phyloP scores from a whole-genome alignment of 1,284 basidiomycete genomes.

The Somion occarium region DNA sequence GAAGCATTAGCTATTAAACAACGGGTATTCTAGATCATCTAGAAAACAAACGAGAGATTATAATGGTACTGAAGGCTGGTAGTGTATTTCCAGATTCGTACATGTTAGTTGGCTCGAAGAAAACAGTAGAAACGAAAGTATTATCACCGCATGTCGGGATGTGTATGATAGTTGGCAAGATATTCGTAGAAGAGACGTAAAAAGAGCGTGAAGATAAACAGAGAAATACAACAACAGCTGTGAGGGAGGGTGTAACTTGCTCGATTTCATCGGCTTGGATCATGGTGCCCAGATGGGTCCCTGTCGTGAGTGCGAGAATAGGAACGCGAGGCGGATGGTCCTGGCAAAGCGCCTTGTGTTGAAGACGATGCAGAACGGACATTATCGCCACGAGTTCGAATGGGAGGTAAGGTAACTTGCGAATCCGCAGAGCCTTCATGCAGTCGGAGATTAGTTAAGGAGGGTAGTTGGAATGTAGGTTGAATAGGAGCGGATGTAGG shows the following conservation, averaged over 20 bases:
- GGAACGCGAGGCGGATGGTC: slow-evolving; percentile 3
- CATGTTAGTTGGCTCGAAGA: neutral
- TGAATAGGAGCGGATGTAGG: slow-evolving; percentile 2
- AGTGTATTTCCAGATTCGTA: neutral
- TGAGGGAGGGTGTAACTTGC: slow-evolving; percentile 1
- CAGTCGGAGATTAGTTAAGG: slow-evolving; percentile 1
- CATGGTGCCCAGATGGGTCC: slow-evolving; percentile 5
- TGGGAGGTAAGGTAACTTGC: slow-evolving; percentile 5
- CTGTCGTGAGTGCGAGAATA: slow-evolving; percentile 2
- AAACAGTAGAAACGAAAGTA: slow-evolving; percentile 1
- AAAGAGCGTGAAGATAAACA: slow-evolving; percentile 1
- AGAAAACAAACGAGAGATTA: slow-evolving; percentile 1
- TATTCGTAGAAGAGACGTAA: slow-evolving; percentile 4
- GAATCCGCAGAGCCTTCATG: slow-evolving; percentile 5
- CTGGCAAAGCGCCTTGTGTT: neutral
- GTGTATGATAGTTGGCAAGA: neutral
- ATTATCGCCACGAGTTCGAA: slow-evolving; percentile 6
- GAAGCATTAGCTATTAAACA: slow-evolving; percentile 1
- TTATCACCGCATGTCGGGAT: slow-evolving; percentile 1
- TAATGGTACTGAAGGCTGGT: slow-evolving; percentile 3
- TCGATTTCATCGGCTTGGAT: slow-evolving; percentile 3
- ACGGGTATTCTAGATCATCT: no score
- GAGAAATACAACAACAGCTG: slow-evolving; percentile 8
- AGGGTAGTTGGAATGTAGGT: slow-evolving; percentile 4
- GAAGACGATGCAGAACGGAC: slow-evolving; percentile 3